Conservation (phyloP, 2,329 filamentous ascomycete genomes). For the Beauveria pseudobassiana region DNA sequence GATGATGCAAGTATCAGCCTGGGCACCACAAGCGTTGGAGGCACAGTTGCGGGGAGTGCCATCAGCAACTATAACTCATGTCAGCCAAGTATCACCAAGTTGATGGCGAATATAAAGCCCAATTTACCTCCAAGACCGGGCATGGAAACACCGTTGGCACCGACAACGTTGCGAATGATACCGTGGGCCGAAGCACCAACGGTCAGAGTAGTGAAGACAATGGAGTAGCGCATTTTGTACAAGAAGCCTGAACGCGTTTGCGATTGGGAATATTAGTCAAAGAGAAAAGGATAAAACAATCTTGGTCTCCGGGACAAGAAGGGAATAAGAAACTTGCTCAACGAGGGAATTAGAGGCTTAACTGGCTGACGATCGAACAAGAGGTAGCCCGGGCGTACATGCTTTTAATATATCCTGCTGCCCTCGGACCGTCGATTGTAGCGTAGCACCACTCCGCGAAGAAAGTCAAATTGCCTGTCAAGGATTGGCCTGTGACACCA, state of each 20-base stretch:
- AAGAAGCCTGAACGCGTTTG: background rate
- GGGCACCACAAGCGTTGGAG: constrained; percentile 46
- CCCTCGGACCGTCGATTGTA: background rate
- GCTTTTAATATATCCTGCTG: background rate
- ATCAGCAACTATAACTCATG: constrained; percentile 37
- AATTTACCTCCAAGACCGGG: constrained; percentile 34
- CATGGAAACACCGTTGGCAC: constrained; percentile 51
- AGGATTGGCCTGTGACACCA: background rate
- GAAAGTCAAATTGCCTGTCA: background rate
- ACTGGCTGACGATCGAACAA: background rate
- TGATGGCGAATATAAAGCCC: too few relatives aligned
- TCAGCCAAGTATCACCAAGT: background rate
- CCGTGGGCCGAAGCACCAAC: constrained; percentile 35
- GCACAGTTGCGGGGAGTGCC: constrained; percentile 56
- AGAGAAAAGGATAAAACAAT: background rate
- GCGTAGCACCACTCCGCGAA: background rate
- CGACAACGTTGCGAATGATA: constrained; percentile 43
- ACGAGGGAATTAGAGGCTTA: background rate
- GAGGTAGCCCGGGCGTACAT: background rate
- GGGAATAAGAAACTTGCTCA: background rate
- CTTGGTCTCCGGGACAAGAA: background rate
- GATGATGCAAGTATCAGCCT: constrained; percentile 58
- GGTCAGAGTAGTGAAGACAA: background rate
- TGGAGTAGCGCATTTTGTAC: constrained; percentile 5
- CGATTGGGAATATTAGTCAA: background rate